phyloP scores from a whole-genome alignment of 495 filamentous ascomycete genomes.

The Jackrogersella minutella region DNA sequence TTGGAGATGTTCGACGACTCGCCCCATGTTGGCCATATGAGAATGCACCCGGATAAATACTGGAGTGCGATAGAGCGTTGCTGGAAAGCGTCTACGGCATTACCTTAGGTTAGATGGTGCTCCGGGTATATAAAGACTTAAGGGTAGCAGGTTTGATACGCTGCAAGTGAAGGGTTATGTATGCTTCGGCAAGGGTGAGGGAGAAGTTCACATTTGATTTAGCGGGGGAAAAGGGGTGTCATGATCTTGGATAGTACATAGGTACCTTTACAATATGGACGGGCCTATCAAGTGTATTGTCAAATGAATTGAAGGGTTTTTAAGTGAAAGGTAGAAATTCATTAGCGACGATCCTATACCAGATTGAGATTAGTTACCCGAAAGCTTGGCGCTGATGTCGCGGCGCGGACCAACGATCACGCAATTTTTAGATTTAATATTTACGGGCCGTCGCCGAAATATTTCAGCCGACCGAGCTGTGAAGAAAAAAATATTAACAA shows the following conservation, averaged over 20 bases:
- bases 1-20: slow-evolving; percentile 61
- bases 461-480: slow-evolving; percentile 2
- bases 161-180: too few species aligned
- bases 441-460: slow-evolving; percentile 15
- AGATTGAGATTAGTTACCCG: slow-evolving; percentile 20
- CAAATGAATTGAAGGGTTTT: too few species aligned
- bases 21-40: slow-evolving; percentile 64
- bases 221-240: too few species aligned
- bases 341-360: slow-evolving; percentile 16
- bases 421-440: slow-evolving; percentile 26
- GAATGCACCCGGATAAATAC: slow-evolving; percentile 59
- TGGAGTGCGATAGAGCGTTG: slow-evolving; percentile 56
- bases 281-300: too few species aligned
- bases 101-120: too few species aligned
- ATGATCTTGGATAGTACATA: too few species aligned
- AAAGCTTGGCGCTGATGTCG: slow-evolving; percentile 15
- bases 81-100: slow-evolving; percentile 48
- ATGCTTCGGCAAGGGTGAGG: too few species aligned
- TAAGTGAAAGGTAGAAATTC: too few species aligned
- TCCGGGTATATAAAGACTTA: too few species aligned
- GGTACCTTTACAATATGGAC: too few species aligned
- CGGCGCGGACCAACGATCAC: slow-evolving; percentile 23
- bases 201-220: too few species aligned
- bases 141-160: too few species aligned
- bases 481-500: not conserved